Percentiles rank a stretch among this genome's conserved stretches.
Evolutionary conservation across 2,329 filamentous ascomycete species (phyloP).

Genomic region (Allantophomopsis cytisporea): DNA sequence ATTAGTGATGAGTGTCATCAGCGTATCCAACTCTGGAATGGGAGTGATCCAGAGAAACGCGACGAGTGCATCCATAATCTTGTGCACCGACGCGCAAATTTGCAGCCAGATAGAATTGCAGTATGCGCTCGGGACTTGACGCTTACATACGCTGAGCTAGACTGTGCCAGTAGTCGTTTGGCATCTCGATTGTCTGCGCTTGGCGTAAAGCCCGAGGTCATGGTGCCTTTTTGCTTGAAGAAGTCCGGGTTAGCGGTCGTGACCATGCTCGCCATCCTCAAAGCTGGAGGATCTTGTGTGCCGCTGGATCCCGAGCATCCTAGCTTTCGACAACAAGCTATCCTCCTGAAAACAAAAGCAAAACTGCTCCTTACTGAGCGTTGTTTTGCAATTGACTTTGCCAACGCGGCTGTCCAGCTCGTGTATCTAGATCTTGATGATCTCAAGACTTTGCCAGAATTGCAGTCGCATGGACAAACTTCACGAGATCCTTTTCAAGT

Average conservation of each 20-base stretch:
- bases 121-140: constrained; percentile 8
- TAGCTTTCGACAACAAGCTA: constrained; percentile 5
- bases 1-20: too few relatives aligned
- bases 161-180: constrained; percentile 4
- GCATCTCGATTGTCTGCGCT: constrained; percentile 3
- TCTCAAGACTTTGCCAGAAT: too few relatives aligned
- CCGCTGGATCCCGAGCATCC: constrained; percentile 15
- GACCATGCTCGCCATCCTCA: constrained; percentile 8
- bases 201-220: constrained; percentile 2
- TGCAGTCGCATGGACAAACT: not conserved
- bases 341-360: too few relatives aligned
- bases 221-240: constrained; percentile 11
- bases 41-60: too few relatives aligned
- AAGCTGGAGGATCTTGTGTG: constrained; percentile 10
- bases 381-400: too few relatives aligned
- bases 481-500: not conserved
- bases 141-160: constrained; percentile 7
- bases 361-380: not conserved
- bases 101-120: constrained; percentile 6
- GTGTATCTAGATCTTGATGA: too few relatives aligned
- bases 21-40: too few relatives aligned
- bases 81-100: too few relatives aligned
- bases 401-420: too few relatives aligned
- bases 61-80: too few relatives aligned
- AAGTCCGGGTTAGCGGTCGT: constrained; percentile 10